Base-by-base conservation (phyloP, 208 protist species). In the Trypanosoma brucei region DNA sequence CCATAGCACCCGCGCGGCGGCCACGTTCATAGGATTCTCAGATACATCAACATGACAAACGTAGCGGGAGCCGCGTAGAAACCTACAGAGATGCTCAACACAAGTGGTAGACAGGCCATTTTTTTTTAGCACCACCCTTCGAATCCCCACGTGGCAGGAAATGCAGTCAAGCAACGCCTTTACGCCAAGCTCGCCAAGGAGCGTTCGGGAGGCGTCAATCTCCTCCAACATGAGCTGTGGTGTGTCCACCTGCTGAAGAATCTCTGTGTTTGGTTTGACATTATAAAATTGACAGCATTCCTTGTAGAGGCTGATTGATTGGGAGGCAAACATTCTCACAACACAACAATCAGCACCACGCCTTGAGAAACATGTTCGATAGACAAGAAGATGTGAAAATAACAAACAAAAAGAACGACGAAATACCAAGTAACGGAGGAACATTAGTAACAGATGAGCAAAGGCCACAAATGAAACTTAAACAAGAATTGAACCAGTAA, bases 171-270 rank as follows among this genome's bases (percentile, higher is more conserved):
- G 75, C 13, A 95, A 66, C 4, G 86, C 85, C 54, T 76, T 79
- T 5, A 86, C 76, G 13, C 89, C 89, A 7, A 78, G 67, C 14
- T 70, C 74, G 52, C 89, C 89, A 14, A 95, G 68, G 63, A 91
- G 88, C 9, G 83, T 95, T 51, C 81, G 52, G 0, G 86, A 86
- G 48, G 80, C 83, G 65, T 95, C 89, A 58, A 95, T 62, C 13
- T 63, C 3, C 11, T 58, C 35, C 14, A 92, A 72, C 9, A 92
- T 59, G 57, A 88, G 65, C 50, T 81, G 79, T 30, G 79, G 61
- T n/a, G 71, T 14, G 51, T 76, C 53, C 30, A 95, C 58, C 57
- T 92, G 86, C 31, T 55, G 40, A 6, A 68, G 14, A 8, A 95
- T 86, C 22, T 86, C 71, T 33, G 59, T 75, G 55, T 92, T 92